Base-by-base conservation (phyloP, 2,329 filamentous ascomycete genomes). In the Coleophoma crateriformis region DNA sequence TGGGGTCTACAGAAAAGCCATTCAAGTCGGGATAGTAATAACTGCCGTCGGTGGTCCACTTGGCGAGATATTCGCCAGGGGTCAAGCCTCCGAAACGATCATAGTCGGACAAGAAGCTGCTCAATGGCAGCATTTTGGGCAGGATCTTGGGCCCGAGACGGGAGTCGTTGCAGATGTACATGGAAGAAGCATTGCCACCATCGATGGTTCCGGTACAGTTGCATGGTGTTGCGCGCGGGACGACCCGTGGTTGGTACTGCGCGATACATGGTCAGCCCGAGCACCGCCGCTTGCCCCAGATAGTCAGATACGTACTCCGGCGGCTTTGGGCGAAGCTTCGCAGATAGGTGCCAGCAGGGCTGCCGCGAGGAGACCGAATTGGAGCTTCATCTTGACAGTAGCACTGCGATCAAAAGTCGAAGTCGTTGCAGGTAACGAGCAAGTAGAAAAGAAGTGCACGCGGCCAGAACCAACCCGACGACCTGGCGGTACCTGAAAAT, bases 1-100 rank as follows among this genome's bases (percentile, higher is more conserved):
- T 45, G 4, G 59, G 61, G 52, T 69, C 63, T 3, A 71, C 49
- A 17, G 67, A 58, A 48, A 74, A 78, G 4, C 75, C 74, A 39
- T 70, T 62, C 4, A 65, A 50, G 0, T 63, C 61, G 1, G 74
- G 76, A 50, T 74, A 77, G 11, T 57, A 56, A 41, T 64, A 68
- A 8, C 47, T 57, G 2, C 56, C 58, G 4, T 50, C 49, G 33
- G 66, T 54, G 34, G 41, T 54, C 62, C 63, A 73, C 2, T 51
- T 54, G 2, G 54, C 48, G 7, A 73, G 59, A 49, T 73, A 76
- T n/a, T 68, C 56, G 1, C 65, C 67, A 0, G 72, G 71, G 17
- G 66, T 71, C 6, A 71, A 55, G 2, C 63, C 60, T 6, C 68
- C 72, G 13, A 73, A 68, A 8, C 67, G 67, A 45, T 65, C 58